phyloP scores from a whole-genome alignment of 73 alveolate species.

The Paramecium biaurelia region DNA sequence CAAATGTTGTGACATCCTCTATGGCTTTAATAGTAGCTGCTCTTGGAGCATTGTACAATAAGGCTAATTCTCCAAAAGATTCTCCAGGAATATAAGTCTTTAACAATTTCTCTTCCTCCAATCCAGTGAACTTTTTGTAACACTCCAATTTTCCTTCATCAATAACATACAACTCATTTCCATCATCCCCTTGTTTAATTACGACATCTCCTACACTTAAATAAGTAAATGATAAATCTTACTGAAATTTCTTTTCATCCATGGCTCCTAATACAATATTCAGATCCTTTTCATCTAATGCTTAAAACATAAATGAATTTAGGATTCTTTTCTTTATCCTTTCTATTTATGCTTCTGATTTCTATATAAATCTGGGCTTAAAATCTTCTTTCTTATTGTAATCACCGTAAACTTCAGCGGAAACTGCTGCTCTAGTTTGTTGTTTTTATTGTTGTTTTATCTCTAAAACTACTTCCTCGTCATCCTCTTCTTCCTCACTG shows the following conservation, averaged over 20 bases:
- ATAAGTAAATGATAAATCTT: not conserved
- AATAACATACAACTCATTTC: constrained; percentile 86
- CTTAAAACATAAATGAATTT: constrained; percentile 71
- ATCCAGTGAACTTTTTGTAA: constrained; percentile 40
- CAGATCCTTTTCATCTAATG: constrained; percentile 69
- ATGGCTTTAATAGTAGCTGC: constrained; percentile 81
- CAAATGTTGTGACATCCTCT: constrained; percentile 71
- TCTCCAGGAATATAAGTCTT: constrained; percentile 78
- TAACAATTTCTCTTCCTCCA: constrained; percentile 56
- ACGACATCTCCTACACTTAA: constrained; percentile 74
- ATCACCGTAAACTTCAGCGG: constrained; percentile 80
- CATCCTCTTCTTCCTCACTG: constrained; percentile 58
- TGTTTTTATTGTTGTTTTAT: constrained; percentile 28
- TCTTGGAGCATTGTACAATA: constrained; percentile 81
- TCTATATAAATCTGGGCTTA: constrained; percentile 66
- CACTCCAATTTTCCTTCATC: constrained; percentile 90
- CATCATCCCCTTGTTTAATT: constrained; percentile 92
- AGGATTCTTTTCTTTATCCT: constrained; percentile 62
- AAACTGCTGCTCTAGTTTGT: constrained; percentile 67
- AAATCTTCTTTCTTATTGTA: constrained; percentile 76
- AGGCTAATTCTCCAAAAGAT: constrained; percentile 83
- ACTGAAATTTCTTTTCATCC: constrained; percentile 64
- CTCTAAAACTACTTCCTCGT: constrained; percentile 40
- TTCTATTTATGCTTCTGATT: constrained; percentile 63
- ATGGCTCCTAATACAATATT: constrained; percentile 75